Evolutionary conservation across 148 eudicot species (phyloP), one percentile per base, ranked within the genome.

Genomic region (Arbutus unedo): DNA sequence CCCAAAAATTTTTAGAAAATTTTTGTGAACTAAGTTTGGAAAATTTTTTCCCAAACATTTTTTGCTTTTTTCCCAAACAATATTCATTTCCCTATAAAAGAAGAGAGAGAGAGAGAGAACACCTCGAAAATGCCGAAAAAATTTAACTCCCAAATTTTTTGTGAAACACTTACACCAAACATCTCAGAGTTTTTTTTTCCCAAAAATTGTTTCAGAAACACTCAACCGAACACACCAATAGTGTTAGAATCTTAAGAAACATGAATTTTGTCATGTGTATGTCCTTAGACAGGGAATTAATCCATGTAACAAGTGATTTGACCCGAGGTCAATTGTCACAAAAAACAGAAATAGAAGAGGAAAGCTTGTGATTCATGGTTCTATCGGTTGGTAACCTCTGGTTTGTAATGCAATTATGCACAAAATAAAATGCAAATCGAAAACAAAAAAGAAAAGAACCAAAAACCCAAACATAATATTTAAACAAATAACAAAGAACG

Each of bases 401-500:
- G 18, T 15, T 76, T 76, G 25, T 23, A 64, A 18, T 72, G 47
- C 47, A 38, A 31, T 38, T 11, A 44, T 50, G 48, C 25, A 53
- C 64, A 50, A 18, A 55, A 53, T 53, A 14, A 51, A 72, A 76
- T 4, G 51, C 21, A 76, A 48, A 48, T 23, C 49, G 23, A 49
- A n/a, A 16, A 48, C n/a, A 8, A 19, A 74, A n/a, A 44, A 51
- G 14, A 50, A 4, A 51, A 11, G 7, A 76, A 76, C 2, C 8
- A 31, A 76, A 51, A 16, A 25, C 79, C 19, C 79, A 38, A 53
- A 76, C 50, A 76, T 51, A 75, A 76, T 5, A 76, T 76, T 21
- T 8, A n/a, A 76, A 19, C 53, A 53, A 21, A 11, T 31, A 25
- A 76, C 59, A 53, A 53, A 54, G 53, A 16, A 25, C 16, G 23